A percentile compares a stretch with the other conserved stretches of the same genome.
Conservation (phyloP, 1,139 yeast species). For the Candida sp. region DNA sequence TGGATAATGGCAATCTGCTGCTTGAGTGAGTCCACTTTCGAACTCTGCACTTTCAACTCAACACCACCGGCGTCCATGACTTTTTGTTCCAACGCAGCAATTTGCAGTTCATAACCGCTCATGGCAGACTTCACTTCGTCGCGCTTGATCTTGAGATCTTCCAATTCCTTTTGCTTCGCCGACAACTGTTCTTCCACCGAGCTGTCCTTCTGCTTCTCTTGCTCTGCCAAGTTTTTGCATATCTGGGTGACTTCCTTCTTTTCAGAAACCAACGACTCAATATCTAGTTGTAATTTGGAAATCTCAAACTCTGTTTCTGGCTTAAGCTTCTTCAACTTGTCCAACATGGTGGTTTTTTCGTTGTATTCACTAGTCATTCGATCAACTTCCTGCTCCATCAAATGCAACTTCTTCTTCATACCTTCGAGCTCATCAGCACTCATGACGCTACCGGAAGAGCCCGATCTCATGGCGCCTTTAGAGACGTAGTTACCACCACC, state of each 20-base stretch:
- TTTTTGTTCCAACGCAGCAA: slow-evolving; percentile 67
- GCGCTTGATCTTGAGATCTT: slow-evolving; percentile 38
- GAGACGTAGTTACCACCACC: slow-evolving; percentile 90
- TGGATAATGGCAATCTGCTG: slow-evolving; percentile 68
- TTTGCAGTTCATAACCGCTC: slow-evolving; percentile 59
- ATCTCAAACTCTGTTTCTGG: slow-evolving; percentile 75
- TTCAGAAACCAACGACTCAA: slow-evolving; percentile 58
- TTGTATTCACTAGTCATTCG: slow-evolving; percentile 54
- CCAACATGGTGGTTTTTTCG: slow-evolving; percentile 64
- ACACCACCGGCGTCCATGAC: slow-evolving; percentile 96
- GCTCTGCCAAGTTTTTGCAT: slow-evolving; percentile 42
- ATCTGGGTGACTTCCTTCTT: slow-evolving; percentile 43
- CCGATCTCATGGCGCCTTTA: slow-evolving; percentile 66
- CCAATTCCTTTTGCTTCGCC: slow-evolving; percentile 41
- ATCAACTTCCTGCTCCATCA: slow-evolving; percentile 61
- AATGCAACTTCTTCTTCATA: slow-evolving; percentile 56
- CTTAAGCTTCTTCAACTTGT: slow-evolving; percentile 60
- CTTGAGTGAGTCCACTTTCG: slow-evolving; percentile 78
- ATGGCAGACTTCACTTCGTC: slow-evolving; percentile 56
- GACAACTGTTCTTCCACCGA: slow-evolving; percentile 39
- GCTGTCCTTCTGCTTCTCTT: slow-evolving; percentile 27
- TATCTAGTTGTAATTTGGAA: slow-evolving; percentile 66
- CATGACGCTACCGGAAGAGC: slow-evolving; percentile 22
- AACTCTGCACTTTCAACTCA: slow-evolving; percentile 76
- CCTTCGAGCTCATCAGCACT: slow-evolving; percentile 64